phyloP scores from a whole-genome alignment of 1,284 basidiomycete genomes.

The Cerioporus squamosus region DNA sequence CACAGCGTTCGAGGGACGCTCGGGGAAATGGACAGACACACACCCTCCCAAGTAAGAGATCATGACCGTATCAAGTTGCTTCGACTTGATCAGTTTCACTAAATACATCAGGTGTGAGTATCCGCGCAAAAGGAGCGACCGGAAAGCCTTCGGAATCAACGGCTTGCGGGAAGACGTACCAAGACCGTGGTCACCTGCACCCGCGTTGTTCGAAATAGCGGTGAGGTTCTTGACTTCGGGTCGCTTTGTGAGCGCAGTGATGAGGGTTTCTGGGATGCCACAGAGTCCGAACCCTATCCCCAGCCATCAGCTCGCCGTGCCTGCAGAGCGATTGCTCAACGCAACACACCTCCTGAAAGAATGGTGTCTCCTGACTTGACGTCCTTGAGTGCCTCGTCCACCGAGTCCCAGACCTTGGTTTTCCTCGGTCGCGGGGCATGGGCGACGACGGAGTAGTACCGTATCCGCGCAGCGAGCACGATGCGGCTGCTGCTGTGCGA shows the following conservation, averaged over 20 bases:
- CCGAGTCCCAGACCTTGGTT: conserved; percentile 81
- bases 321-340: too few species aligned
- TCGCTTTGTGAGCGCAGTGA: conserved; percentile 74
- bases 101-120: conserved; percentile 16
- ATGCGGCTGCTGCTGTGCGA: conserved; percentile 25
- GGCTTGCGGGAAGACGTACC: conserved; percentile 52
- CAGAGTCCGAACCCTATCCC: conserved; percentile 75
- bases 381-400: conserved; percentile 82
- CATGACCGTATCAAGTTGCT: conserved; percentile 83
- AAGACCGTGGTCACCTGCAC: conserved; percentile 76
- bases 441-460: conserved; percentile 35
- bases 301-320: background rate
- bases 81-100: conserved; percentile 79
- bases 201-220: conserved; percentile 92
- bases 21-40: conserved; percentile 23
- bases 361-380: conserved; percentile 80
- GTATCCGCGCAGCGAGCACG: conserved; percentile 25
- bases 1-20: too few species aligned
- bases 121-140: conserved; percentile 9
- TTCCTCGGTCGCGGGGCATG: conserved; percentile 46
- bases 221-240: conserved; percentile 75
- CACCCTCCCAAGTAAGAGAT: conserved; percentile 88
- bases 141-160: conserved; percentile 1
- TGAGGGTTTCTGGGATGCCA: conserved; percentile 84
- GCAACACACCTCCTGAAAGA: conserved; percentile 74